Base-by-base conservation (phyloP, 768 basidiomycete species). In the Boletus reticuloceps region DNA sequence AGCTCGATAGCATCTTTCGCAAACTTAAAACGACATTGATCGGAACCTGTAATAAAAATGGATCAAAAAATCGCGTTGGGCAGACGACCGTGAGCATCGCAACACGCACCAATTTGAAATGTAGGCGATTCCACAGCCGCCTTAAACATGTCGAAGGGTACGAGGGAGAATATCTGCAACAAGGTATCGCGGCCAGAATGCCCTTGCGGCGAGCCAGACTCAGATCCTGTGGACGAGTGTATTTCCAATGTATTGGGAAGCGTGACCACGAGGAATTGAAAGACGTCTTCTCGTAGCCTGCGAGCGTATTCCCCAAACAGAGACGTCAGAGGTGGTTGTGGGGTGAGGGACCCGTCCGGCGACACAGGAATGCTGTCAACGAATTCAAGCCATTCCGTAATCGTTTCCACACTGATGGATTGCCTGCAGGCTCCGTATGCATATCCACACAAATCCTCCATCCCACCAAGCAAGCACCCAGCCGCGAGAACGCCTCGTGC, bases 141-240 rank as follows among this genome's bases (percentile, higher is more conserved):
- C 73, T 92, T 92, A 73, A 93, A 93, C 72, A 91, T 79, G 55
- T 94, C 91, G 70, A 94, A 95, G 5, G 93, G 91, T 45, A 93
- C 85, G 51, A 79, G 79, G 25, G 88, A 82, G 74, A 88, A 94
- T 58, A 91, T 78, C 63, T 84, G 84, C 61, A 91, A 72, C 42
- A 92, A 73, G 16, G 84, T 78, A 51, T 90, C 89, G 62, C 89
- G 83, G 39, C 88, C 82, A 31, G 58, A 40, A n/a, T 61, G 60
- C 44, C 46, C 70, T 40, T 62, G 62, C 56, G 72, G 77, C 45
- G 78, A 67, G 42, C 72, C 76, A 16, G 69, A 58, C 53, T 76
- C 68, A 54, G 74, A 63, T 50, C 65, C 63, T 29, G 78, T 59
- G 51, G 79, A 66, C 48, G 75, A 72, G 40, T 78, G 76, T 50